Evolutionary conservation across 2,329 filamentous ascomycete genomes (phyloP).

Genomic region (Curvularia lunata): DNA sequence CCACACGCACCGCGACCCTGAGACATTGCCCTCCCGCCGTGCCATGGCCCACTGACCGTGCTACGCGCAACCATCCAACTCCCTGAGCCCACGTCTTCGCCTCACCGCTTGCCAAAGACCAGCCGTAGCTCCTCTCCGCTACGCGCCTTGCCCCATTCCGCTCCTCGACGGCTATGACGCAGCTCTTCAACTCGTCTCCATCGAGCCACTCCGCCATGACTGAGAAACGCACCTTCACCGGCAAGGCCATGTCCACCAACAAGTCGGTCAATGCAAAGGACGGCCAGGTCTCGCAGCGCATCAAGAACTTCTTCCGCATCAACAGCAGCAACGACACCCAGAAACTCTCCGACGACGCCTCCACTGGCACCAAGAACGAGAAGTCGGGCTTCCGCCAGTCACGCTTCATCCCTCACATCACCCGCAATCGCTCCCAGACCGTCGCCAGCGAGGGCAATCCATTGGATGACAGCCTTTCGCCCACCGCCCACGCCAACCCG

Average conservation of each 20-base stretch:
- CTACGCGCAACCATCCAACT: constrained; percentile 26
- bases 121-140: not conserved
- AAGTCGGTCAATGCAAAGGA: constrained; percentile 57
- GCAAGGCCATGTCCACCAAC: constrained; percentile 54
- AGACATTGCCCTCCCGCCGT: constrained; percentile 19
- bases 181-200: constrained; percentile 51
- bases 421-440: constrained; percentile 86
- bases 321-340: constrained; percentile 59
- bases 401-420: constrained; percentile 85
- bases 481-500: constrained; percentile 92
- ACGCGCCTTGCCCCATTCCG: constrained; percentile 1
- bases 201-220: constrained; percentile 47
- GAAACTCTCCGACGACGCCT: constrained; percentile 50
- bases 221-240: constrained; percentile 59
- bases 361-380: constrained; percentile 57
- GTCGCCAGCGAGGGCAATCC: constrained; percentile 92
- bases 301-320: constrained; percentile 74
- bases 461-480: constrained; percentile 86
- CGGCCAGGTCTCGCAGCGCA: constrained; percentile 65
- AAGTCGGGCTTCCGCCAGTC: constrained; percentile 81
- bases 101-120: constrained; percentile 9
- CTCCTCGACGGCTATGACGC: constrained; percentile 45
- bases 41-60: constrained; percentile 46
- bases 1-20: constrained; percentile 25
- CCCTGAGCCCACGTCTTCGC: constrained; percentile 14